phyloP scores from a whole-genome alignment of 495 filamentous ascomycete species.

The Talaromyces adpressus region DNA sequence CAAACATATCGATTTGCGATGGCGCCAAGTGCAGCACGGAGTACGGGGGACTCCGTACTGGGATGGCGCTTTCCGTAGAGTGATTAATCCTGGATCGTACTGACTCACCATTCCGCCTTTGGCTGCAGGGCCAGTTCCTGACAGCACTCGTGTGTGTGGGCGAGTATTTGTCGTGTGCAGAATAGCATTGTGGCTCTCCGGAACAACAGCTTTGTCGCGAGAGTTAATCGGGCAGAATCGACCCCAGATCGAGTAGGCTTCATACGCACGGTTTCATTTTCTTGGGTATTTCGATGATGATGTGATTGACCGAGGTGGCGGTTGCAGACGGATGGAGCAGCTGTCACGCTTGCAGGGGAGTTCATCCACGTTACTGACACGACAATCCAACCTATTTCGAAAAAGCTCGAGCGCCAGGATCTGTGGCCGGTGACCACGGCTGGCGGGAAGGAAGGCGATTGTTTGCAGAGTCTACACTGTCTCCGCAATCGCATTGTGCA shows the following conservation, averaged over 20 bases:
- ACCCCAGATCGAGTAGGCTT: neutral
- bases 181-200: neutral
- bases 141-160: neutral
- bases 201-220: neutral
- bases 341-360: neutral
- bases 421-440: neutral
- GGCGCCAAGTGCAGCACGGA: neutral
- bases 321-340: neutral
- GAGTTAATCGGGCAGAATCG: neutral
- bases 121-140: neutral
- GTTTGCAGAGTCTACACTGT: neutral
- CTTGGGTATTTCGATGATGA: neutral
- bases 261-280: neutral
- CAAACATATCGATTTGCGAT: neutral
- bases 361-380: slow-evolving; percentile 1
- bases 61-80: neutral
- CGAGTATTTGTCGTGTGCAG: neutral
- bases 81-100: neutral
- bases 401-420: slow-evolving; percentile 4
- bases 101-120: neutral
- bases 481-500: neutral
- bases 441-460: neutral
- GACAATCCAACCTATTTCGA: neutral
- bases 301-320: neutral
- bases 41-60: neutral